Conservation (phyloP, 495 filamentous ascomycete genomes). For the Aspergillus haitiensis region DNA sequence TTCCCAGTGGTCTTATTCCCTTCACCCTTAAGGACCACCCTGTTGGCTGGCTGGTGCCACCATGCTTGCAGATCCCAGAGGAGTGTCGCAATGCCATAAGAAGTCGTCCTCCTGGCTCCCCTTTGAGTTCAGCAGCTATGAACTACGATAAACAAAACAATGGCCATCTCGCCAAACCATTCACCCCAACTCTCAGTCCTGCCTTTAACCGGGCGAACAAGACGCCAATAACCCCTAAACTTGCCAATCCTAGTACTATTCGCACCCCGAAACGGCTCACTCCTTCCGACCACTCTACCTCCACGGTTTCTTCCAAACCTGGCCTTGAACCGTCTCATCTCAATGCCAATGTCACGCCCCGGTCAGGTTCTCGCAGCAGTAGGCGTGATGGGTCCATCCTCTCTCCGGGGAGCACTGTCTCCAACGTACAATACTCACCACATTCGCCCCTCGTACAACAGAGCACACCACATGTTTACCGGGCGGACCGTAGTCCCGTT, state of each 20-base stretch:
- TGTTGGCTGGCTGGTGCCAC: conserved; percentile 32
- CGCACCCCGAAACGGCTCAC: conserved; percentile 41
- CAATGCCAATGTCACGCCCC: conserved; percentile 67
- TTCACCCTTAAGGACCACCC: conserved; percentile 1
- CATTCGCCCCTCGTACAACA: conserved; percentile 36
- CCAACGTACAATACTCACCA: conserved; percentile 33
- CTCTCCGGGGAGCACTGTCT: conserved; percentile 60
- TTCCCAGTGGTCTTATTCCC: conserved; percentile 3
- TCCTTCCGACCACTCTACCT: conserved; percentile 33
- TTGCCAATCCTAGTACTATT: conserved; percentile 42
- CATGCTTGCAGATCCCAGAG: conserved; percentile 39
- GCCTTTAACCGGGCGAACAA: conserved; percentile 44
- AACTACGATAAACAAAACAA: conserved; percentile 54
- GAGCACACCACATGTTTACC: conserved; percentile 31
- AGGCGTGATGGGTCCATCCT: conserved; percentile 63
- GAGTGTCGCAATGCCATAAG: conserved; percentile 46
- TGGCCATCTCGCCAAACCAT: conserved; percentile 46
- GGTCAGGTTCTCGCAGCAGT: conserved; percentile 64
- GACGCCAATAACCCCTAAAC: conserved; percentile 51
- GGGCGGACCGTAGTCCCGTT: conserved; percentile 42
- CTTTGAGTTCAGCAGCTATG: conserved; percentile 44
- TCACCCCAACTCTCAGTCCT: conserved; percentile 52
- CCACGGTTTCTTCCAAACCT: conserved; percentile 39
- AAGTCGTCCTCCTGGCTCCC: conserved; percentile 34
- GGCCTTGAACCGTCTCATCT: conserved; percentile 51